A percentile compares a stretch with the other conserved stretches of the same genome.
Conservation (phyloP, 2,329 filamentous ascomycete genomes). For the Cercospora brassicicola region DNA sequence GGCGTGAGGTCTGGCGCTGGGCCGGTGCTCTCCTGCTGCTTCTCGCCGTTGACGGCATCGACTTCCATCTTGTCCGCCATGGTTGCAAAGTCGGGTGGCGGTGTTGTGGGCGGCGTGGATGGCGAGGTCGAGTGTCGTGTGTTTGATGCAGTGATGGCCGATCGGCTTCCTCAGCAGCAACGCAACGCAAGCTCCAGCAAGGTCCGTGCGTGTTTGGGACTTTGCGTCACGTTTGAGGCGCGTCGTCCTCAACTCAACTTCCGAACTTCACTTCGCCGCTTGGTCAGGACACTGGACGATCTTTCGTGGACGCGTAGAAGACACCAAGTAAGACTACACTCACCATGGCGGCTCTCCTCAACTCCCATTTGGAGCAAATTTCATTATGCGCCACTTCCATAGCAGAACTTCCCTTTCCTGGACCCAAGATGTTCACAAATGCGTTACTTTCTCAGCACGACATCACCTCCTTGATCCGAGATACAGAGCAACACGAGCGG, state of each 20-base stretch:
- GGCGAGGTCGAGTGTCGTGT: slow-evolving; percentile 12
- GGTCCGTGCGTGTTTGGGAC: slow-evolving; percentile 6
- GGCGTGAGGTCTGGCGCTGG: slow-evolving; percentile 37
- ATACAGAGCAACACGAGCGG: slow-evolving; percentile 91
- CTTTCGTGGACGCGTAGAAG: background rate
- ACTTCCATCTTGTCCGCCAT: slow-evolving; percentile 55
- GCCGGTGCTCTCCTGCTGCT: slow-evolving; percentile 45
- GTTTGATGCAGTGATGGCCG: slow-evolving; percentile 5
- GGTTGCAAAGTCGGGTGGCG: slow-evolving; percentile 18
- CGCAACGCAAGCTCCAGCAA: slow-evolving; percentile 6
- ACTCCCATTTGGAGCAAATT: slow-evolving; percentile 53
- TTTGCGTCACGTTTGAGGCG: slow-evolving; percentile 4
- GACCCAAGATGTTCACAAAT: slow-evolving; percentile 93
- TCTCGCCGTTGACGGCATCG: slow-evolving; percentile 41
- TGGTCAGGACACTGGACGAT: background rate
- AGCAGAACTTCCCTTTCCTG: slow-evolving; percentile 64
- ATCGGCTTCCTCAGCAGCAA: slow-evolving; percentile 3
- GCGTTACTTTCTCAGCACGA: slow-evolving; percentile 80
- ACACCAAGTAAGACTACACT: too few species aligned
- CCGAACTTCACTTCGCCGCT: background rate
- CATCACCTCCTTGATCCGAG: slow-evolving; percentile 90
- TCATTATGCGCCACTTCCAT: slow-evolving; percentile 52
- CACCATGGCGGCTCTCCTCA: slow-evolving; percentile 43
- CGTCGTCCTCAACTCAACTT: background rate
- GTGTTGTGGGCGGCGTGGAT: slow-evolving; percentile 8